Percentiles rank a stretch among this genome's conserved stretches.
phyloP scores from a whole-genome alignment of 768 basidiomycete genomes.

The Naematelia encephala region DNA sequence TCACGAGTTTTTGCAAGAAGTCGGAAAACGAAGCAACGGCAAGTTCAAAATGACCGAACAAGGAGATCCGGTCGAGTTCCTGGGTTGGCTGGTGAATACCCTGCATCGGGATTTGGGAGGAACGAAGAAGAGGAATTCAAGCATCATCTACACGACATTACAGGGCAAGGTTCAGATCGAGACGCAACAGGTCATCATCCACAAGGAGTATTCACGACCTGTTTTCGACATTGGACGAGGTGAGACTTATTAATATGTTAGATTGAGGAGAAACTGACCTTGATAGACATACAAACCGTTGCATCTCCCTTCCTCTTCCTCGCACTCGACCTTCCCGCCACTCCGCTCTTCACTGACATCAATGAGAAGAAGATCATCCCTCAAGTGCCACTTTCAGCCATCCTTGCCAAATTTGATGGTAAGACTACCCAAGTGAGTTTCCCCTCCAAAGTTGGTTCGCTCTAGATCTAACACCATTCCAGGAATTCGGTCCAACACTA shows the following conservation, averaged over 20 bases:
- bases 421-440: constrained; percentile 71
- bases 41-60: constrained; percentile 91
- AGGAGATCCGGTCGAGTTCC: constrained; percentile 93
- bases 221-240: constrained; percentile 93
- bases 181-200: constrained; percentile 86
- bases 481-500: constrained; percentile 80
- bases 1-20: constrained; percentile 98
- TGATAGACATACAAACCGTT: constrained; percentile 76
- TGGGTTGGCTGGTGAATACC: constrained; percentile 90
- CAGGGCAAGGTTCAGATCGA: constrained; percentile 91
- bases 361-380: constrained; percentile 99
- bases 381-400: constrained; percentile 85
- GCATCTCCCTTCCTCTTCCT: constrained; percentile 92
- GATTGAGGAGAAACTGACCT: background rate
- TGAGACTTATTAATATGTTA: constrained; percentile 48
- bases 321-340: constrained; percentile 91
- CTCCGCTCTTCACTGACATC: constrained; percentile 93
- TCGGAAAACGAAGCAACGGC: constrained; percentile 78
- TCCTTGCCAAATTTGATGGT: constrained; percentile 93
- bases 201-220: constrained; percentile 74
- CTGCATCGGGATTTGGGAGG: constrained; percentile 91
- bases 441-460: background rate
- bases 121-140: constrained; percentile 85
- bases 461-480: constrained; percentile 10
- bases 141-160: constrained; percentile 87